Percentiles rank a stretch among this genome's conserved stretches.
phyloP scores from a whole-genome alignment of 768 basidiomycete genomes.

The Chalciporus sphaerocephalus region DNA sequence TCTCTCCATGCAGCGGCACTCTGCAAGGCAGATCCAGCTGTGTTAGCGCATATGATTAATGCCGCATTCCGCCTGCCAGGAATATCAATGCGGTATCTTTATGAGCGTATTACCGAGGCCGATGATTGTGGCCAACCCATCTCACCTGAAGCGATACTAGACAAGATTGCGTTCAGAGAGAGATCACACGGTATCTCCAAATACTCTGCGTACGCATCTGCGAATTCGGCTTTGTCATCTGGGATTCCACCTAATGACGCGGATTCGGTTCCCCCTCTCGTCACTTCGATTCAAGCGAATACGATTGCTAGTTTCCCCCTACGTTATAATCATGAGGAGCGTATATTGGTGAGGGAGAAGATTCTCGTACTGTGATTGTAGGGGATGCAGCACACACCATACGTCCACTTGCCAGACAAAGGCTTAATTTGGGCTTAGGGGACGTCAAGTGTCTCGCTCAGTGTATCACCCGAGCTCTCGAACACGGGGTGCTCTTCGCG shows the following conservation, averaged over 20 bases:
- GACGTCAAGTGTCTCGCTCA: constrained; percentile 74
- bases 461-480: constrained; percentile 55
- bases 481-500: constrained; percentile 39
- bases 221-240: constrained; percentile 27
- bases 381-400: constrained; percentile 96
- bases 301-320: constrained; percentile 89
- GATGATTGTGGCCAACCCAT: constrained; percentile 43
- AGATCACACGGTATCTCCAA: constrained; percentile 60
- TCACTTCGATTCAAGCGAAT: constrained; percentile 63
- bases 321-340: constrained; percentile 76
- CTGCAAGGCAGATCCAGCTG: constrained; percentile 56
- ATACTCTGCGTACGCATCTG: constrained; percentile 60
- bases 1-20: constrained; percentile 73
- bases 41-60: constrained; percentile 76
- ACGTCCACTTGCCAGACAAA: constrained; percentile 95
- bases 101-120: constrained; percentile 55
- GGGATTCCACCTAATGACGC: constrained; percentile 63
- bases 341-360: constrained; percentile 72
- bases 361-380: constrained; percentile 76
- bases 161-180: constrained; percentile 74
- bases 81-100: constrained; percentile 64
- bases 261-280: constrained; percentile 67
- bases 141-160: constrained; percentile 44
- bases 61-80: constrained; percentile 85
- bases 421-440: constrained; percentile 87